phyloP scores from a whole-genome alignment of 163 green algal species.

The Chlorella variabilis region DNA sequence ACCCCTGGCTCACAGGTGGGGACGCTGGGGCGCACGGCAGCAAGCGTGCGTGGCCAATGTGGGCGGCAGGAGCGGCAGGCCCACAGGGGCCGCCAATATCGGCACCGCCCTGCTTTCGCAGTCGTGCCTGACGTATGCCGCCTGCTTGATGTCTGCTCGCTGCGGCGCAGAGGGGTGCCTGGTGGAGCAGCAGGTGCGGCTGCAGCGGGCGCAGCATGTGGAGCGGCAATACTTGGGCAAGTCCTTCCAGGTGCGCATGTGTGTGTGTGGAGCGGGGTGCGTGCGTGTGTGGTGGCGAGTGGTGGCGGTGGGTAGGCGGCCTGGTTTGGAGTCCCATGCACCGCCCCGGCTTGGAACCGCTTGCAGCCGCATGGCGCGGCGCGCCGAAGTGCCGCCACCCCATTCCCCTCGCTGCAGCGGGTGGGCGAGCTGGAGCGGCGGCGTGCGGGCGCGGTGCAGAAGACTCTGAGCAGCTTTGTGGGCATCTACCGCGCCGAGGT shows the following conservation, averaged over 20 bases:
- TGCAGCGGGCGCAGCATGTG: conserved; percentile 51
- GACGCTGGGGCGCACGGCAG: too few relatives aligned
- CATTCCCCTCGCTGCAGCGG: not conserved
- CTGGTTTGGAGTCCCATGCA: too few relatives aligned
- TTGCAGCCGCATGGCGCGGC: too few relatives aligned
- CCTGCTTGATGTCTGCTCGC: too few relatives aligned
- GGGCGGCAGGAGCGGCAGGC: too few relatives aligned
- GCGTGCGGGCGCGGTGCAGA: conserved; percentile 51
- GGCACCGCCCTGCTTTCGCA: too few relatives aligned
- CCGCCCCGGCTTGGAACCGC: too few relatives aligned
- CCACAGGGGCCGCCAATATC: too few relatives aligned
- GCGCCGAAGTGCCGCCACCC: too few relatives aligned
- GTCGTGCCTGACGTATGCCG: too few relatives aligned
- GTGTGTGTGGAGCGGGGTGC: not conserved
- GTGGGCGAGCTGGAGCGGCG: conserved; percentile 64
- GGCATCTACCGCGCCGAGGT: conserved; percentile 41
- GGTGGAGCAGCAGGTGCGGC: conserved; percentile 61
- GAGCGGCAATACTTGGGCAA: conserved; percentile 60
- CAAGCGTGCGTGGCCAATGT: too few relatives aligned
- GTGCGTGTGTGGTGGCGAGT: too few relatives aligned
- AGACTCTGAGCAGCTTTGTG: conserved; percentile 38
- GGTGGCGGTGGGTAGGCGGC: not conserved
- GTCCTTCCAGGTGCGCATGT: conserved; percentile 45
- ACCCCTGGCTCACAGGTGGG: conserved; percentile 65
- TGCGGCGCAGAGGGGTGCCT: conserved; percentile 64